Base-by-base conservation (phyloP, 176 grass and related monocot genomes). In the Paspalum vaginatum region DNA sequence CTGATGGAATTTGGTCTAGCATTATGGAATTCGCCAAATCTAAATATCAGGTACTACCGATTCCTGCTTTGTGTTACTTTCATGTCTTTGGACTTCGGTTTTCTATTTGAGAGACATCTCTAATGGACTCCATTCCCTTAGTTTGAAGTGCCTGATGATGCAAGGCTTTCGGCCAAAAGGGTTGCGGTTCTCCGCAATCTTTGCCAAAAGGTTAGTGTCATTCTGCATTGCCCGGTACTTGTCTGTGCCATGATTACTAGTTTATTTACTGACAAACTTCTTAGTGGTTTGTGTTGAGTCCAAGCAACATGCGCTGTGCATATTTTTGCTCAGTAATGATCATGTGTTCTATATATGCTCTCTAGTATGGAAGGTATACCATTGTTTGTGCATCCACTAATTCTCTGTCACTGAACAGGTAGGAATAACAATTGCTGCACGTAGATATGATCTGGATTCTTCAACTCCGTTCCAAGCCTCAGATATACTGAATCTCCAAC, bases 401-500 rank as follows among this genome's bases (percentile, higher is more conserved):
- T 70, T 68, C 4, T 68, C 0, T 25, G 44, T 91, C 26, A 74
- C 7, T 50, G 11, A 69, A 89, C 85, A 99, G 96, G 87, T 93
- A 58, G 96, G 96, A 78, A 86, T 95, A 82, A 84, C 86, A 82
- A 86, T 99, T 84, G 90, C 90, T 67, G 88, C 90, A 59, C 76
- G 88, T 47, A 99, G 88, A 75, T 99, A 91, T 17, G 88, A 95
- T 79, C 76, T 95, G 69, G 75, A 93, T 87, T 68, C 72, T 79
- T 72, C 88, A 18, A 49, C 81, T 62, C 88, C 93, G 62, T 99
- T 99, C 51, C 84, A 93, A 79, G 32, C 79, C 64, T 95, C 87
- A 43, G 96, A 99, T 88, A 88, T 99, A 83, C 86, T 99, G 82
- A 89, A 95, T 89, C 92, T 99, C 47, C 88, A 99, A 84, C 90